Conservation (phyloP, 768 basidiomycete species). For the Candolleomyces efflorescens region DNA sequence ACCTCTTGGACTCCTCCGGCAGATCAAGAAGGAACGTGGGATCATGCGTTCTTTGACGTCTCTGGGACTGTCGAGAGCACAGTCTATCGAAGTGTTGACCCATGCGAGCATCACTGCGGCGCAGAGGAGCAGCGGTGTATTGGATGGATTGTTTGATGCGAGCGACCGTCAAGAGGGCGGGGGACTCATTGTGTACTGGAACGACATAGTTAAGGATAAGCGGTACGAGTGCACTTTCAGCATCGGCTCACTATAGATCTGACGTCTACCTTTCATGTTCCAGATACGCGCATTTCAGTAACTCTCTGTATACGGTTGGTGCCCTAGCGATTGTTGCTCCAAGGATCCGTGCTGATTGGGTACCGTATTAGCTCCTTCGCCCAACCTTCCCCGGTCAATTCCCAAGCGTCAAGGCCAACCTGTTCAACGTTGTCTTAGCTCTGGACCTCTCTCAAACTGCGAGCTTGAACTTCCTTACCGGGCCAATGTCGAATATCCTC, state of each 20-base stretch:
- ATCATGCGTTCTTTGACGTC: conserved; percentile 54
- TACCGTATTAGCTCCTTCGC: conserved; percentile 55
- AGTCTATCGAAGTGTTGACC: conserved; percentile 73
- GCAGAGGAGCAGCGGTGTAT: conserved; percentile 42
- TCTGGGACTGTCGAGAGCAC: conserved; percentile 55
- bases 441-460: conserved; percentile 71
- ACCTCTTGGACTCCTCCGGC: conserved; percentile 66
- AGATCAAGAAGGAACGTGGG: conserved; percentile 67
- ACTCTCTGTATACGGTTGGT: conserved; percentile 36
- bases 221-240: conserved; percentile 39
- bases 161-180: conserved; percentile 83
- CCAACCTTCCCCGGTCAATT: conserved; percentile 80
- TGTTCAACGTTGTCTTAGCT: conserved; percentile 79
- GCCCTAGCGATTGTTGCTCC: background rate
- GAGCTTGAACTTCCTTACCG: conserved; percentile 59
- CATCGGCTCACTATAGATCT: background rate
- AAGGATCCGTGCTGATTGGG: background rate
- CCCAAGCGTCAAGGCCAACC: conserved; percentile 66
- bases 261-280: background rate
- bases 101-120: conserved; percentile 53
- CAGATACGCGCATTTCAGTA: conserved; percentile 50
- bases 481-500: conserved; percentile 66
- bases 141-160: conserved; percentile 85
- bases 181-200: conserved; percentile 77
- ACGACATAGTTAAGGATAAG: conserved; percentile 83